Conservation (phyloP, 1,284 basidiomycete genomes). For the Irpex sp. region DNA sequence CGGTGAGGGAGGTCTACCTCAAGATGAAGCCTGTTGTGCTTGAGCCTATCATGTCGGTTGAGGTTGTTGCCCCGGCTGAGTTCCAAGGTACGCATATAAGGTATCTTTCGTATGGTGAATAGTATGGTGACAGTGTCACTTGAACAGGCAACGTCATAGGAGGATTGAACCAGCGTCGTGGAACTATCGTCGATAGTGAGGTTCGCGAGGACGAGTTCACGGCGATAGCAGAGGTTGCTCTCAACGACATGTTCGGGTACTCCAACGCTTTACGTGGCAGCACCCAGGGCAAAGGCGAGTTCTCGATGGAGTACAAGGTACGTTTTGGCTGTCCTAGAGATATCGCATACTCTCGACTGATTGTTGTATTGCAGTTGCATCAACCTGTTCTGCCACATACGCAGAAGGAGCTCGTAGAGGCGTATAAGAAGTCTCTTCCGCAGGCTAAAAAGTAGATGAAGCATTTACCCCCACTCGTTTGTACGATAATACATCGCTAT, state of each 20-base stretch:
- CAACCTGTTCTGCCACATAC: conserved; percentile 86
- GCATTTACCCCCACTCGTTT: neutral
- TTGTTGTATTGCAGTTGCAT: conserved; percentile 56
- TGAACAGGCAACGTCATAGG: conserved; percentile 85
- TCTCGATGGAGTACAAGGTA: conserved; percentile 96
- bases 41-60: conserved; percentile 98
- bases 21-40: conserved; percentile 81
- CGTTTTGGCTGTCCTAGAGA: conserved; percentile 16
- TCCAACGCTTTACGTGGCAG: conserved; percentile 88
- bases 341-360: conserved; percentile 13
- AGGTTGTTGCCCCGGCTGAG: conserved; percentile 93
- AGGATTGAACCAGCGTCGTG: conserved; percentile 89
- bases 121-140: neutral
- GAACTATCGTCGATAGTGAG: conserved; percentile 95
- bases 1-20: conserved; percentile 89
- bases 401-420: conserved; percentile 77
- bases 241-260: conserved; percentile 99
- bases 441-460: conserved; percentile 56
- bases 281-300: conserved; percentile 96
- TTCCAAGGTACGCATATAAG: conserved; percentile 78
- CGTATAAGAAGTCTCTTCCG: conserved; percentile 45
- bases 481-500: neutral
- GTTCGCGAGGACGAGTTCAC: conserved; percentile 98
- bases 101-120: neutral
- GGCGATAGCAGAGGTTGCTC: conserved; percentile 84